Evolutionary conservation across 441 rosid genomes (phyloP).

Genomic region (Caryocar brasiliense): DNA sequence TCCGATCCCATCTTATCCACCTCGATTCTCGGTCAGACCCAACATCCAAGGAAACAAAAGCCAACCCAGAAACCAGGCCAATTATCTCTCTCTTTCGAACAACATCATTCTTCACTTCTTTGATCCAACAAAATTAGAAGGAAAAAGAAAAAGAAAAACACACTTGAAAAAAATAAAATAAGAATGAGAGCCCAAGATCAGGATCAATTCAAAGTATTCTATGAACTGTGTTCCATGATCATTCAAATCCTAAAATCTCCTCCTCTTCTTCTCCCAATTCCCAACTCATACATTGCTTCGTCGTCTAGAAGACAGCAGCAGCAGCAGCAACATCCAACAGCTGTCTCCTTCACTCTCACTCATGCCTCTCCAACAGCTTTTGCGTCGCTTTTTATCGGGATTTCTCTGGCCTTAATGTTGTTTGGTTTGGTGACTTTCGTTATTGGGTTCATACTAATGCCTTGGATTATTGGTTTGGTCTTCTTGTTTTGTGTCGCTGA

Average conservation of each 20-base stretch:
- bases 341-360: background rate
- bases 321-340: background rate
- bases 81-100: too few species aligned
- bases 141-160: background rate
- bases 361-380: conserved; percentile 12
- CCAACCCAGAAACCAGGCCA: too few species aligned
- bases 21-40: too few species aligned
- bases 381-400: conserved; percentile 11
- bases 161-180: too few species aligned
- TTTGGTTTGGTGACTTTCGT: conserved; percentile 17
- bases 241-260: conserved; percentile 3
- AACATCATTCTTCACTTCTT: background rate
- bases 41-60: too few species aligned
- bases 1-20: too few species aligned
- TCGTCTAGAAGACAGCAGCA: too few species aligned
- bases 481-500: conserved; percentile 2
- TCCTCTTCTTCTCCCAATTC: background rate
- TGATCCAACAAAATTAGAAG: background rate
- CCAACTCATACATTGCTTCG: too few species aligned
- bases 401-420: conserved; percentile 18
- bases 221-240: conserved; percentile 11
- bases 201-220: background rate
- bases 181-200: background rate
- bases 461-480: conserved; percentile 14
- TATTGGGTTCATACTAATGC: conserved; percentile 21